Base-by-base conservation (phyloP, 164 flowering plant genomes). In the Kalanchoe fedtschenkoi region DNA sequence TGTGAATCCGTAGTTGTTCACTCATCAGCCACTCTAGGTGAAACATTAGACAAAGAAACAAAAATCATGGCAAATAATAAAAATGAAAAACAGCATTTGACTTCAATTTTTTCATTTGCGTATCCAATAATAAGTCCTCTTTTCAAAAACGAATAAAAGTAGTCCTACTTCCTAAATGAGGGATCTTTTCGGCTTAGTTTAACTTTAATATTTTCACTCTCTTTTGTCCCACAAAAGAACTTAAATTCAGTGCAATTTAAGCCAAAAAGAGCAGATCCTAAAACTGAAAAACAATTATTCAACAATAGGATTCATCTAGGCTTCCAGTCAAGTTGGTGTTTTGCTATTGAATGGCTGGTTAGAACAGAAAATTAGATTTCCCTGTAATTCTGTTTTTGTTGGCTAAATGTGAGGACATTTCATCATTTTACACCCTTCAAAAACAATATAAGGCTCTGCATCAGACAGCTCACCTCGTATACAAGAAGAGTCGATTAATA, bases 401-500 rank as follows among this genome's bases (percentile, higher is more conserved):
- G 55, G 55, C 55, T 30, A 47, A 22, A 24, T 24, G 15, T 47
- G 15, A 24, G 30, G 2, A 47, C 4, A 24, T 47, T 8, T 47
- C 9, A 19, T 46, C 53, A 4, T 11, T 6, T 9, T 46, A 21
- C 26, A 46, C 21, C 21, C 9, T 19, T 19, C 26, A n/a, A 1
- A 34, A 2, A 19, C 7, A 17, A 17, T 22, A 33, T 8, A 58
- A 58, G 13, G 39, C 19, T 58, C 6, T 32, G 16, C 61, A 32
- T 9, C 6, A 37, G 15, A 58, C n/a, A 58, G 34, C 34, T 58
- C 19, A 58, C 61, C 61, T 58, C 15, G 61, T 58, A 7, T 10
- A 35, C 17, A 58, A 37, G 41, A 58, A 58, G 21, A 58, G 61
- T 0, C 61, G 41, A 34, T 58, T 58, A n/a, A 58, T 58, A 33